Percentiles rank a stretch among this genome's conserved stretches.
phyloP scores from a whole-genome alignment of 2,329 filamentous ascomycete genomes.

The Blastomyces silverae region DNA sequence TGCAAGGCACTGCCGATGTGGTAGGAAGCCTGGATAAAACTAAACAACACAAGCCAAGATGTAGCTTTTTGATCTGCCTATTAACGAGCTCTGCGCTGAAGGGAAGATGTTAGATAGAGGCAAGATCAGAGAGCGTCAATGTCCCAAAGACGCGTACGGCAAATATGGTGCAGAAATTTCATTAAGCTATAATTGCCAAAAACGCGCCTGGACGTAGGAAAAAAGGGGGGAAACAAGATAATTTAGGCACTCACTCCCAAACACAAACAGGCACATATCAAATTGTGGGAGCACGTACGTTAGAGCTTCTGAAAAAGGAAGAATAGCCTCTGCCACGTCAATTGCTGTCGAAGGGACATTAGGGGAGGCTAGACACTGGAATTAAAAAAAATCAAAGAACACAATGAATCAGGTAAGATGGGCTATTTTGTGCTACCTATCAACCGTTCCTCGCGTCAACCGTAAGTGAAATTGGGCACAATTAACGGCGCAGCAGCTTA shows the following conservation, averaged over 20 bases:
- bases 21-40: background rate
- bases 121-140: background rate
- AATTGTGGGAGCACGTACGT: background rate
- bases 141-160: background rate
- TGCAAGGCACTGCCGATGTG: conserved; percentile 11
- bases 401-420: conserved; percentile 1
- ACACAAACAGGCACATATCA: background rate
- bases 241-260: background rate
- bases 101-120: background rate
- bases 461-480: conserved; percentile 10
- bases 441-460: background rate
- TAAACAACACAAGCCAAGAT: background rate
- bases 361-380: background rate
- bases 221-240: background rate
- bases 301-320: conserved; percentile 7
- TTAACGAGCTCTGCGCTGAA: background rate
- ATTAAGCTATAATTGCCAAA: background rate
- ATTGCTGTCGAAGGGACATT: background rate
- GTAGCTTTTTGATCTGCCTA: background rate
- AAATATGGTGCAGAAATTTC: background rate
- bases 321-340: conserved; percentile 13
- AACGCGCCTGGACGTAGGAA: background rate
- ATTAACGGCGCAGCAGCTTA: conserved; percentile 13
- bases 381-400: background rate
- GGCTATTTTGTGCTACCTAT: background rate